These are phyloP conservation scores for Brassica carinata DNA, from an alignment of 345 rosid species.

Conservation along the genomic window DNA sequence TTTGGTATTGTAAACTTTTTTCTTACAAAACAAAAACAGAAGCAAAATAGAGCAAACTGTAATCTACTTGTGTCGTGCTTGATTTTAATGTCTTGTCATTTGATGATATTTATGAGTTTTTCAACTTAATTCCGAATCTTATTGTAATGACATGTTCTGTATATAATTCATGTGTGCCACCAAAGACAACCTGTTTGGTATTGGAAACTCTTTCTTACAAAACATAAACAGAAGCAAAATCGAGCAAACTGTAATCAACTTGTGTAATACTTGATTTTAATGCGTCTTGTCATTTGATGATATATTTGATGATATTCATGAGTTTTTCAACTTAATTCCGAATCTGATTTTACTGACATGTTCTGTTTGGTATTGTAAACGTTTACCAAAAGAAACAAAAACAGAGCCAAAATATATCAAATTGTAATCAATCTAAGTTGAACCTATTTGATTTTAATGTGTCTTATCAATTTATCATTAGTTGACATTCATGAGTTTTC, in stretches of 20 bases:
- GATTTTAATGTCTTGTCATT: too few species aligned
- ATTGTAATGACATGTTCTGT: too few species aligned
- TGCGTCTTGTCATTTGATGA: neutral
- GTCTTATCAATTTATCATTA: too few species aligned
- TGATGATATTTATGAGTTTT: neutral
- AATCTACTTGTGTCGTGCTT: neutral
- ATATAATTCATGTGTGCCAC: neutral
- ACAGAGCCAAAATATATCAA: too few species aligned
- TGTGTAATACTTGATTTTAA: neutral
- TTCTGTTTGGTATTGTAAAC: too few species aligned
- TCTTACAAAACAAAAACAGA: neutral
- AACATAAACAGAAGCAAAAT: neutral
- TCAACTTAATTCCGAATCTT: neutral
- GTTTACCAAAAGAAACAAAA: too few species aligned
- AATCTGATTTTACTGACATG: too few species aligned
- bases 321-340: too few species aligned
- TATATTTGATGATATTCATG: neutral
- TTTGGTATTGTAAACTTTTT: constrained; percentile 6
- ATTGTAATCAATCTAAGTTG: too few species aligned
- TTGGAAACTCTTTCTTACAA: neutral
- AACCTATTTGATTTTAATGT: too few species aligned
- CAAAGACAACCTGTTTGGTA: neutral
- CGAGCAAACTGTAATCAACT: neutral
- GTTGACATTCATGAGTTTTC: too few species aligned
- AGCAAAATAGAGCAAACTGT: neutral